Evolutionary conservation across 2,329 filamentous ascomycete species (phyloP), one percentile per base, ranked within the genome.

Genomic region (Fusarium liriodendri): DNA sequence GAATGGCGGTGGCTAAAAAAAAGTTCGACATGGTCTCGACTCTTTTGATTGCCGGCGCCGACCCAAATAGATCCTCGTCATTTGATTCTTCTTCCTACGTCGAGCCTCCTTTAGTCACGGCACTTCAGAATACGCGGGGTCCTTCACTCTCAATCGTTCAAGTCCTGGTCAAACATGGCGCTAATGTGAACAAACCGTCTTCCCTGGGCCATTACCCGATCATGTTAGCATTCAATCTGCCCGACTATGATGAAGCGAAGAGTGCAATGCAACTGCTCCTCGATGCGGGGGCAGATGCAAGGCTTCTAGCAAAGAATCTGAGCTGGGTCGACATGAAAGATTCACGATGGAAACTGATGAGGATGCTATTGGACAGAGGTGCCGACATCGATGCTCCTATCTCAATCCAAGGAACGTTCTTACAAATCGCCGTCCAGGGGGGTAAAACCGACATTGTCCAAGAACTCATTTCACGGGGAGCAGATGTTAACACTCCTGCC

Each of bases 81-180:
- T 5, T 3, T 40, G 0, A 2, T 40, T 11, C 1, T 5, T 4
- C 2, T 40, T n/a, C 1, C 8, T 0, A 2, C 9, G 1, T 6
- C 1, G 37, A n/a, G 0, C 37, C 37, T 10, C 37, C 18, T 40
- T n/a, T 40, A 6, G 9, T n/a, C 18, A 3, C 9, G 18, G 37
- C 37, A n/a, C 5, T 40, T 40, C 0, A 2, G 9, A 0, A 38
- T 38, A 18, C 9, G 16, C 3, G 4, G 2, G 9, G 1, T 40
- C 9, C 0, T 11, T 3, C 37, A 40, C 11, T n/a, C 37, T 20
- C 18, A 20, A n/a, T 40, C 4, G 18, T 40, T 40, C 37, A 20
- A 40, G 9, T 6, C 37, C 5, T 40, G 9, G 18, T 40, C 5
- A 40, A 40, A 11, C 37, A 40, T 40, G 37, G 37, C 9, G 37